A percentile compares a stretch with the other conserved stretches of the same genome.
Evolutionary conservation across 306 rosid species (phyloP).

Genomic region (Inga leiocalycina): DNA sequence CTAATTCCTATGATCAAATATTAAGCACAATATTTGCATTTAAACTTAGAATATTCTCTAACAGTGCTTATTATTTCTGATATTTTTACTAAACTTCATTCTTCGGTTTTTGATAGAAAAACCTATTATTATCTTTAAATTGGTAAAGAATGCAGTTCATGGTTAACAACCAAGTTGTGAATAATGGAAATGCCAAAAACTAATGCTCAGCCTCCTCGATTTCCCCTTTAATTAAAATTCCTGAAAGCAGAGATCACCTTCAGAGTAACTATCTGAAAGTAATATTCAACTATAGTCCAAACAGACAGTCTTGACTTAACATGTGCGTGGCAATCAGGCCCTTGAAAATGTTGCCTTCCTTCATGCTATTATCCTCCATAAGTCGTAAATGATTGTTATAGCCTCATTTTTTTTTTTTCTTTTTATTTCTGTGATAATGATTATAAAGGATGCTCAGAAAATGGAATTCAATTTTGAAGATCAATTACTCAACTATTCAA

Average conservation of each 20-base stretch:
- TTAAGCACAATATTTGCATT: not conserved
- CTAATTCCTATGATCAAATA: not conserved
- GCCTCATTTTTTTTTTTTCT: not conserved
- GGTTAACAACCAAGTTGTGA: too few relatives aligned
- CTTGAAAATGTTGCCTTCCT: not conserved
- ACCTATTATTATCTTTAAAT: not conserved
- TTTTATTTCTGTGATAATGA: constrained; percentile 20
- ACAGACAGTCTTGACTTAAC: not conserved
- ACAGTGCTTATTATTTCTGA: not conserved
- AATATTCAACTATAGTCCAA: not conserved
- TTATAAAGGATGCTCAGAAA: not conserved
- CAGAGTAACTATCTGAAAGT: not conserved
- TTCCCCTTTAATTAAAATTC: not conserved
- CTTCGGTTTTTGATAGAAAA: not conserved
- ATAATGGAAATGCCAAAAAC: too few relatives aligned
- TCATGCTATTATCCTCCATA: not conserved
- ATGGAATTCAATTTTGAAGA: constrained; percentile 14
- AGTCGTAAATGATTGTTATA: not conserved
- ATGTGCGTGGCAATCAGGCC: not conserved
- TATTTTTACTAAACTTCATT: too few relatives aligned
- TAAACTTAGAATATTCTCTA: not conserved
- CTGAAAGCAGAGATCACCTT: not conserved
- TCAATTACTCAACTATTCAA: constrained; percentile 6
- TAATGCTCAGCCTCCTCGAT: not conserved
- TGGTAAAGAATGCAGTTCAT: not conserved